phyloP scores from a whole-genome alignment of 2,329 filamentous ascomycete genomes.

The Clarireedia hainanense region DNA sequence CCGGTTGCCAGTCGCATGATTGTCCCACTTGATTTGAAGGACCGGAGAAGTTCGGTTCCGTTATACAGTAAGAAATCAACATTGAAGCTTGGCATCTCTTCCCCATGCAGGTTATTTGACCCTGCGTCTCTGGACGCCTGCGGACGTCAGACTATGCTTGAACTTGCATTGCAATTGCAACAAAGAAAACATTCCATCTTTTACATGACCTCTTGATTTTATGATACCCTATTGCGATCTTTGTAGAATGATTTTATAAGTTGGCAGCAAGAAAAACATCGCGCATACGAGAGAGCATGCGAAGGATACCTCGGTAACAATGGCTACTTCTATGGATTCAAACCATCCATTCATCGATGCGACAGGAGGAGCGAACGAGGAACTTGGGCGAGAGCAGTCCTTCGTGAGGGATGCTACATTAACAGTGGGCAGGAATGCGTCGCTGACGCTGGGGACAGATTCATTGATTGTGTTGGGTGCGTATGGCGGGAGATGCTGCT shows the following conservation, averaged over 20 bases:
- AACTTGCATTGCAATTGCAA: neutral
- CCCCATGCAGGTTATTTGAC: neutral
- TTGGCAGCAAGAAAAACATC: neutral
- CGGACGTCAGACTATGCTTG: neutral
- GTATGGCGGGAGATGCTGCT: constrained; percentile 4
- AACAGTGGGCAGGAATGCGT: constrained; percentile 48
- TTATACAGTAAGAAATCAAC: neutral
- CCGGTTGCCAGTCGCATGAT: neutral
- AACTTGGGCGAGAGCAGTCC: constrained; percentile 27
- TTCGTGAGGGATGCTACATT: constrained; percentile 39
- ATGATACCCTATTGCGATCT: no score
- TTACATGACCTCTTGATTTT: no score
- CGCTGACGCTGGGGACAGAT: constrained; percentile 52
- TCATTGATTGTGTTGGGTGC: constrained; percentile 51
- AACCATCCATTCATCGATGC: constrained; percentile 32
- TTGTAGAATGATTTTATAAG: neutral
- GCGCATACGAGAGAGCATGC: constrained; percentile 1
- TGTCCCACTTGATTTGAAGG: neutral
- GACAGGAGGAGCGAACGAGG: constrained; percentile 23
- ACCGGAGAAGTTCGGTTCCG: neutral
- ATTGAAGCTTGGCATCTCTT: neutral
- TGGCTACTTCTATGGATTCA: constrained; percentile 8
- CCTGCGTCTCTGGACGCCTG: neutral
- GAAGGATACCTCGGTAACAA: neutral
- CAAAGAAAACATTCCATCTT: neutral